These are phyloP conservation scores for Cystoisospora suis DNA, from an alignment of 169 alveolate species.

Conservation along the genomic window DNA sequence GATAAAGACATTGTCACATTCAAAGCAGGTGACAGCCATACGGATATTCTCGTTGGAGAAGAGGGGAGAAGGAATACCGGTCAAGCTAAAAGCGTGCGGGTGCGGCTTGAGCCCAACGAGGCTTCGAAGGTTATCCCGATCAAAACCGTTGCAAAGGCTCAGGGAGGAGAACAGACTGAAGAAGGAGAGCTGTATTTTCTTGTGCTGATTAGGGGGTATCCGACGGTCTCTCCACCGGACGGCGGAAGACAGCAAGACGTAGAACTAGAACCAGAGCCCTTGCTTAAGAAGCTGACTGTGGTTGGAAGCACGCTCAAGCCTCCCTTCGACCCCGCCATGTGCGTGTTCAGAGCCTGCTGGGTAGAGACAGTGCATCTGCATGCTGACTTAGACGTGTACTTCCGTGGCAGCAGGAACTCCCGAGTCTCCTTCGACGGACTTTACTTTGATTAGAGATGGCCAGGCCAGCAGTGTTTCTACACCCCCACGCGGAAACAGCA, in stretches of 20 bases:
- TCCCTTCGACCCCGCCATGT: background rate
- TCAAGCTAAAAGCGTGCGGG: background rate
- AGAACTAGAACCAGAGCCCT: too few relatives aligned
- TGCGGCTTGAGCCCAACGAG: background rate
- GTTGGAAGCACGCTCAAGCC: background rate
- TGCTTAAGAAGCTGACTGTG: background rate
- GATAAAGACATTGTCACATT: background rate
- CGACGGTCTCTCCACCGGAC: background rate
- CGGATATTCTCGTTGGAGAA: background rate
- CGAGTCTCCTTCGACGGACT: too few relatives aligned
- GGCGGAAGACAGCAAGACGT: too few relatives aligned
- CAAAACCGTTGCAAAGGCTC: background rate
- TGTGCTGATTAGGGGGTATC: background rate
- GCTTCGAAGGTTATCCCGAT: background rate
- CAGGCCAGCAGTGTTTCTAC: too few relatives aligned
- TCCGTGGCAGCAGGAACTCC: too few relatives aligned
- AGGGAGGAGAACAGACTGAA: background rate
- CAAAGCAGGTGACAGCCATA: background rate
- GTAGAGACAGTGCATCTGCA: too few relatives aligned
- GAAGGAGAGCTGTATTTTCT: slow-evolving; percentile 3
- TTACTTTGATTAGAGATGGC: too few relatives aligned
- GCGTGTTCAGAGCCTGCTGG: too few relatives aligned
- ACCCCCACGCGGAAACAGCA: too few relatives aligned
- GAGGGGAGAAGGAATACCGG: background rate
- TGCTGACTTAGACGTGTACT: too few relatives aligned